Conservation (phyloP, 176 grass and related monocot genomes). For the Musa beccarii region DNA sequence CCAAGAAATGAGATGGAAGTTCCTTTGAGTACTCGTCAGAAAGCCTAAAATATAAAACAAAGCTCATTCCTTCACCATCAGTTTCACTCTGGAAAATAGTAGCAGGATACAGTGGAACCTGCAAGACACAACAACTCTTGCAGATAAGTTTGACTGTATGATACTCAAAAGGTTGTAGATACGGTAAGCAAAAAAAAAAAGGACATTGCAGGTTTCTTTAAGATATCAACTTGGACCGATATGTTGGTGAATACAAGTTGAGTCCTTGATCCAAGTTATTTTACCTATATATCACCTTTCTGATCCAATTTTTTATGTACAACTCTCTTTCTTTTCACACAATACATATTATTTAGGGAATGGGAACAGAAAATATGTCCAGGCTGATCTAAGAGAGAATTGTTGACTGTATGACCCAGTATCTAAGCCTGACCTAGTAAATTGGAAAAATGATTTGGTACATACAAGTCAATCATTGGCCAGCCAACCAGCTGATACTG, state of each 20-base stretch:
- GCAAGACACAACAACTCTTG: conserved; percentile 28
- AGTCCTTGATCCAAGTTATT: not conserved
- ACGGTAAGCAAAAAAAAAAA: not conserved
- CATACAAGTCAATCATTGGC: no score
- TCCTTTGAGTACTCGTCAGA: conserved; percentile 87
- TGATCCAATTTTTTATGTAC: not conserved
- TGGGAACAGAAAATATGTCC: no score
- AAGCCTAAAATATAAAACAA: conserved; percentile 97
- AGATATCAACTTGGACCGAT: not conserved
- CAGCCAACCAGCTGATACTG: no score
- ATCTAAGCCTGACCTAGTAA: no score
- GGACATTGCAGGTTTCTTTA: not conserved
- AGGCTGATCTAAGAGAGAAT: no score
- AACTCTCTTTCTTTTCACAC: no score
- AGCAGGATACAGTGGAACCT: conserved; percentile 90
- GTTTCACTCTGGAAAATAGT: conserved; percentile 94
- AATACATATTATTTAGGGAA: no score
- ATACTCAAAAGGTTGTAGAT: not conserved
- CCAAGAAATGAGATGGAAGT: conserved; percentile 71
- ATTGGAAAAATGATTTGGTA: no score
- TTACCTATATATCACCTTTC: not conserved
- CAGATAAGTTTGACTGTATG: not conserved
- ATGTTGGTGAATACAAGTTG: no score
- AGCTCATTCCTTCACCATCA: conserved; percentile 84
- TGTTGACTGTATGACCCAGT: no score